Evolutionary conservation across 306 rosid genomes (phyloP).

Genomic region (Cicer pinnatifidum): DNA sequence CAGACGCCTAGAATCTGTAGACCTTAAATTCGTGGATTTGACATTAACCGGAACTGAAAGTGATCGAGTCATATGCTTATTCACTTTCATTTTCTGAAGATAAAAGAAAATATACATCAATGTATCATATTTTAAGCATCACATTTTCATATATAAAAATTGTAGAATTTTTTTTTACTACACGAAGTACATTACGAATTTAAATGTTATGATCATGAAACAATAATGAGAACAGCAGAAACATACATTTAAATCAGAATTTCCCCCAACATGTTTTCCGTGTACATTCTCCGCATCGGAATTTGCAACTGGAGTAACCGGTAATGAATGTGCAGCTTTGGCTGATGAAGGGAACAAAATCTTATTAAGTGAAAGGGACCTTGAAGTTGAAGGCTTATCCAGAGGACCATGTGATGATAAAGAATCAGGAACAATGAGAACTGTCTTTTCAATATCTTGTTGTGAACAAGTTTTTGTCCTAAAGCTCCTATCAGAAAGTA

Average conservation of each 20-base stretch:
- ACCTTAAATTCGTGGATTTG: constrained; percentile 57
- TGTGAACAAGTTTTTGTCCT: constrained; percentile 52
- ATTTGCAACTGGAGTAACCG: constrained; percentile 72
- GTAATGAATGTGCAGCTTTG: constrained; percentile 67
- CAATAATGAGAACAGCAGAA: constrained; percentile 29
- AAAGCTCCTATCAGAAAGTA: constrained; percentile 67
- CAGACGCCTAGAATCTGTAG: constrained; percentile 63
- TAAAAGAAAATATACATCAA: constrained; percentile 42
- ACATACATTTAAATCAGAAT: constrained; percentile 60
- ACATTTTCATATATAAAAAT: neutral
- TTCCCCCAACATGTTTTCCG: constrained; percentile 52
- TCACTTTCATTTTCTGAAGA: constrained; percentile 57
- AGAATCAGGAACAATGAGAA: constrained; percentile 67
- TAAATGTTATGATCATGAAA: constrained; percentile 15
- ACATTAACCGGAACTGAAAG: constrained; percentile 75
- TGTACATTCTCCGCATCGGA: constrained; percentile 45
- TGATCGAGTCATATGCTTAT: constrained; percentile 72
- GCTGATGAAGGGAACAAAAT: constrained; percentile 56
- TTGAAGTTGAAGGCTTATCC: constrained; percentile 62
- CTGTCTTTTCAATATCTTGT: constrained; percentile 61
- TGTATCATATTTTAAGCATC: constrained; percentile 19
- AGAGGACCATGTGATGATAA: constrained; percentile 51
- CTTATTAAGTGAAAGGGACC: constrained; percentile 73
- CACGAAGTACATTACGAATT: neutral
- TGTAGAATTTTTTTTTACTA: neutral